Conservation (phyloP, 768 basidiomycete genomes). For the Leccinellum albellum region DNA sequence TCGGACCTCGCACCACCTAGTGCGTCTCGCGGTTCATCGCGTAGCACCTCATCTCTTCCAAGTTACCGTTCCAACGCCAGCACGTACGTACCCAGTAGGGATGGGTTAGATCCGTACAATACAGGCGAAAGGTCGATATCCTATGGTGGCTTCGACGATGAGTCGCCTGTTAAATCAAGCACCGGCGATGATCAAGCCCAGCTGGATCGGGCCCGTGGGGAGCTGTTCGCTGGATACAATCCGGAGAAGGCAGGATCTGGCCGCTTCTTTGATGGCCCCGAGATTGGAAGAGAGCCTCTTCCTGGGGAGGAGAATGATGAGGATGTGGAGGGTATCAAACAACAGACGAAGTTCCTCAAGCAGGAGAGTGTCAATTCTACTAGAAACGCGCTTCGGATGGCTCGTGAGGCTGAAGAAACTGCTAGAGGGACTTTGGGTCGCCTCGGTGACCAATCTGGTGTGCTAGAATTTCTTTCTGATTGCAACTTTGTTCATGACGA, state of each 20-base stretch:
- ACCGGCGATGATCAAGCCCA: constrained; percentile 37
- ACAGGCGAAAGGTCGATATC: constrained; percentile 25
- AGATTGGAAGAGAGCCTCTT: constrained; percentile 40
- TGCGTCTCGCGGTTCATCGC: constrained; percentile 29
- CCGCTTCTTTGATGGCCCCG: constrained; percentile 67
- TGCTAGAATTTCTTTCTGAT: constrained; percentile 17
- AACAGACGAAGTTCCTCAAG: constrained; percentile 83
- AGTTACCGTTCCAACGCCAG: constrained; percentile 49
- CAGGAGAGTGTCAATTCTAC: constrained; percentile 89
- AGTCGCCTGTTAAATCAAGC: constrained; percentile 8
- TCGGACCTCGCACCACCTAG: constrained; percentile 28
- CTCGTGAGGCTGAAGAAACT: constrained; percentile 95
- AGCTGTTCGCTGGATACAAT: constrained; percentile 74
- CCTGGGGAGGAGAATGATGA: constrained; percentile 78
- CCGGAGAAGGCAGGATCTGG: constrained; percentile 55
- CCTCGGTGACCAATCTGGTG: constrained; percentile 93
- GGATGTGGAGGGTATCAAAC: constrained; percentile 92
- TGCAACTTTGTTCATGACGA: neutral
- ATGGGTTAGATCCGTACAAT: constrained; percentile 54
- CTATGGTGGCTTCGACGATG: constrained; percentile 26
- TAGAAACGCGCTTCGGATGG: constrained; percentile 88
- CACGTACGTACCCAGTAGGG: constrained; percentile 68
- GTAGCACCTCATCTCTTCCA: constrained; percentile 38
- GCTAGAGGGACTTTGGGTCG: constrained; percentile 78
- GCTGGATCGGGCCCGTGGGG: constrained; percentile 62